phyloP scores from a whole-genome alignment of 257 asterid genomes.

The Nemophila menziesii region DNA sequence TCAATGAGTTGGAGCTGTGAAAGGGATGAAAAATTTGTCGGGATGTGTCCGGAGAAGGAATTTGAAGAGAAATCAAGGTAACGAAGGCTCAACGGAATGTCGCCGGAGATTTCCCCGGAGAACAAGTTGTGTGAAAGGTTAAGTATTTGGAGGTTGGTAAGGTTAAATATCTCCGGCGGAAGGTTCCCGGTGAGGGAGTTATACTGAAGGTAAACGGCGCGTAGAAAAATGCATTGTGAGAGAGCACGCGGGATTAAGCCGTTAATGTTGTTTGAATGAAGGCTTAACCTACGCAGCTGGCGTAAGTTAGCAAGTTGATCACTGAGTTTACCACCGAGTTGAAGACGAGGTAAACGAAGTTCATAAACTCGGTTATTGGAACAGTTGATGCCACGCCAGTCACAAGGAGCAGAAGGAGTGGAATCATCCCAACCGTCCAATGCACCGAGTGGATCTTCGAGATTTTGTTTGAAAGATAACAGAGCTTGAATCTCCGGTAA shows the following conservation, averaged over 20 bases:
- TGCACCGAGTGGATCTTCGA: slow-evolving; percentile 52
- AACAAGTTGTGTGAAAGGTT: slow-evolving; percentile 47
- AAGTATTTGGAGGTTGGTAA: slow-evolving; percentile 42
- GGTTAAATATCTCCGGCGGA: slow-evolving; percentile 34
- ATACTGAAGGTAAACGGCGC: slow-evolving; percentile 56
- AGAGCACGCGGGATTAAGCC: slow-evolving; percentile 50
- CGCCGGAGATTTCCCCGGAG: slow-evolving; percentile 29
- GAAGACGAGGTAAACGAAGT: slow-evolving; percentile 55
- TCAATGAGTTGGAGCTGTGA: slow-evolving; percentile 48
- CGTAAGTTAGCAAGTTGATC: slow-evolving; percentile 27
- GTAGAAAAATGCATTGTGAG: slow-evolving; percentile 37
- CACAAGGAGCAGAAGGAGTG: slow-evolving; percentile 66
- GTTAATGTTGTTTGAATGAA: slow-evolving; percentile 51
- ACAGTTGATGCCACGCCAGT: slow-evolving; percentile 66
- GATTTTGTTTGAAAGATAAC: slow-evolving; percentile 33
- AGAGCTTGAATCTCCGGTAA: slow-evolving; percentile 30
- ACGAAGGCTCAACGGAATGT: slow-evolving; percentile 26
- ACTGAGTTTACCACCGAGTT: slow-evolving; percentile 40
- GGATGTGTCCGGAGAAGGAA: slow-evolving; percentile 41
- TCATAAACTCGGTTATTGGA: slow-evolving; percentile 36
- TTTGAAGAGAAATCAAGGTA: slow-evolving; percentile 56
- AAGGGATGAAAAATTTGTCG: slow-evolving; percentile 30
- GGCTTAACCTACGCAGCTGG: slow-evolving; percentile 51
- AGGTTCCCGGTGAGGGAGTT: slow-evolving; percentile 53
- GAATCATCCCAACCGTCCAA: slow-evolving; percentile 53